phyloP scores from a whole-genome alignment of 2,329 filamentous ascomycete genomes.

The Ascochyta lentis region DNA sequence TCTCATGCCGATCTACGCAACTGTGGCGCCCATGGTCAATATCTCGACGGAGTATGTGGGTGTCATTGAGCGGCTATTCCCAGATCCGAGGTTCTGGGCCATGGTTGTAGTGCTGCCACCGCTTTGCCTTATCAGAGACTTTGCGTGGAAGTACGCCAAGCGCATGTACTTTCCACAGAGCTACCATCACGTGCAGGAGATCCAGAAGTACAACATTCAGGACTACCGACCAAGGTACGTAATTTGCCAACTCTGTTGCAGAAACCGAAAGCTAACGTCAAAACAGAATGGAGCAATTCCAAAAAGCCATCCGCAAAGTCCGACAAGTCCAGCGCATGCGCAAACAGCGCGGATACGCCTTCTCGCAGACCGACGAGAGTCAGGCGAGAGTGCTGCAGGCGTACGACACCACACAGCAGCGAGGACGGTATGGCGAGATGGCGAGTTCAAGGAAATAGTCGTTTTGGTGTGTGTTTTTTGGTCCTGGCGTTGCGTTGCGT shows the following conservation, averaged over 20 bases:
- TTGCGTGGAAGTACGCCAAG: constrained; percentile 96
- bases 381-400: constrained; percentile 95
- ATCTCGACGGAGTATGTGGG: constrained; percentile 87
- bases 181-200: constrained; percentile 99
- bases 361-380: constrained; percentile 95
- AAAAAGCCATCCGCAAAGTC: constrained; percentile 98
- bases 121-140: constrained; percentile 84
- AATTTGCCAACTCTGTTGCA: neutral
- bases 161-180: constrained; percentile 95
- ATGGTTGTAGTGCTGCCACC: constrained; percentile 82
- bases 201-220: constrained; percentile 99
- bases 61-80: constrained; percentile 80
- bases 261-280: neutral
- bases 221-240: constrained; percentile 92
- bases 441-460: constrained; percentile 60
- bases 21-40: constrained; percentile 79
- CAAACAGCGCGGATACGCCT: constrained; percentile 97
- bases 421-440: constrained; percentile 97
- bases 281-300: constrained; percentile 95
- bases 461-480: neutral
- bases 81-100: constrained; percentile 86
- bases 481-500: neutral
- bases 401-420: constrained; percentile 92
- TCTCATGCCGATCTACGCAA: constrained; percentile 87
- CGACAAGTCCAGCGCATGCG: constrained; percentile 98